Conservation (phyloP, 2,329 filamentous ascomycete species). For the Rasamsonia emersonii region DNA sequence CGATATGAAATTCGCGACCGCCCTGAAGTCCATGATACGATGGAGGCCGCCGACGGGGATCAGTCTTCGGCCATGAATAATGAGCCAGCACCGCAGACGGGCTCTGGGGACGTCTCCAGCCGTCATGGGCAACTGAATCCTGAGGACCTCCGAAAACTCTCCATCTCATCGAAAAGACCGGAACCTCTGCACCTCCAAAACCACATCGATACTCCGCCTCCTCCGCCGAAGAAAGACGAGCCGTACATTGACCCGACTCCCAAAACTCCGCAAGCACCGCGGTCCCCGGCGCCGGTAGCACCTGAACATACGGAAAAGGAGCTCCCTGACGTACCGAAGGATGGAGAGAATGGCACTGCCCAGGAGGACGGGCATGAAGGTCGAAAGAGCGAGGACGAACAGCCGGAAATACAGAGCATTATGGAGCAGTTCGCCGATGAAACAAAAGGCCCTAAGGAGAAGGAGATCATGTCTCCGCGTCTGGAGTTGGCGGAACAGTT, state of each 20-base stretch:
- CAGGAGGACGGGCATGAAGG: constrained; percentile 49
- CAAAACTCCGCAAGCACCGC: constrained; percentile 34
- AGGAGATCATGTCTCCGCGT: constrained; percentile 87
- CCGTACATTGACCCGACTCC: constrained; percentile 44
- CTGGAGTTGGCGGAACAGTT: constrained; percentile 75
- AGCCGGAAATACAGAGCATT: constrained; percentile 88
- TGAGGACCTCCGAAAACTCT: constrained; percentile 22
- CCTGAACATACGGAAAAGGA: constrained; percentile 31
- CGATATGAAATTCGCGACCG: background rate
- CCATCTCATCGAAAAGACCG: constrained; percentile 18
- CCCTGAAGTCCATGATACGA: constrained; percentile 5
- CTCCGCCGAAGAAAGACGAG: constrained; percentile 44
- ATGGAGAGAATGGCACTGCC: constrained; percentile 32
- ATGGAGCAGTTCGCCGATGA: constrained; percentile 90
- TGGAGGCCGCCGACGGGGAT: constrained; percentile 9
- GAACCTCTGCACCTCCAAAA: constrained; percentile 10
- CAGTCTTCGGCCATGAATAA: constrained; percentile 11
- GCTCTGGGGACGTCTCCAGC: constrained; percentile 9
- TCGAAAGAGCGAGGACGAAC: constrained; percentile 59
- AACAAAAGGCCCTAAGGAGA: constrained; percentile 59
- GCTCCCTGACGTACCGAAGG: constrained; percentile 27
- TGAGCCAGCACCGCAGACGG: constrained; percentile 6
- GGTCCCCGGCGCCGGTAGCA: constrained; percentile 30
- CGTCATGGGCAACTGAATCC: constrained; percentile 17
- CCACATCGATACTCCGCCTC: constrained; percentile 28